Percentiles rank a stretch among this genome's conserved stretches.
These are phyloP conservation scores for Fraxinus platypoda DNA, from an alignment of 305 asterid species.

Conservation along the genomic window DNA sequence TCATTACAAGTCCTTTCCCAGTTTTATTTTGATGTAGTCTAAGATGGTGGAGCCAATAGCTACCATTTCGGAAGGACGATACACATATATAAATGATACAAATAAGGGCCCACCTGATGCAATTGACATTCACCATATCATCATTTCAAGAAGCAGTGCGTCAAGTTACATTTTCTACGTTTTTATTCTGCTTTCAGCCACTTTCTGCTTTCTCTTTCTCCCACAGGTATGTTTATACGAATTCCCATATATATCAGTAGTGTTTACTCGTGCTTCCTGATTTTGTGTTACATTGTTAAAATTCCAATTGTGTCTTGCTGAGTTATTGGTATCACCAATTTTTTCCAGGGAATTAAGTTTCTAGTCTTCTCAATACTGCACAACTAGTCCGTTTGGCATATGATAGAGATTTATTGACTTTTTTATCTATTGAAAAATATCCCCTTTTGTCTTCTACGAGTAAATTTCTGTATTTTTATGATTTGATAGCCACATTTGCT, in stretches of 20 bases:
- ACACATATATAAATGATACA: conserved; percentile 50
- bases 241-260: background rate
- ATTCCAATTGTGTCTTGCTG: background rate
- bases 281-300: background rate
- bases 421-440: background rate
- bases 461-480: background rate
- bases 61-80: conserved; percentile 37
- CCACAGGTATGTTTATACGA: conserved; percentile 41
- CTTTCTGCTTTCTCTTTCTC: conserved; percentile 27
- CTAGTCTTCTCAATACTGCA: background rate
- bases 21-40: conserved; percentile 1
- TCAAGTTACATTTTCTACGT: conserved; percentile 33
- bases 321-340: background rate
- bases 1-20: background rate
- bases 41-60: conserved; percentile 30
- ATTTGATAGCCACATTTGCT: background rate
- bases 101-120: conserved; percentile 49
- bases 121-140: conserved; percentile 65
- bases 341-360: background rate
- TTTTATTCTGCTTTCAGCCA: conserved; percentile 35
- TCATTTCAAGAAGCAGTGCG: conserved; percentile 33
- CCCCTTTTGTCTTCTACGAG: conserved; percentile 1
- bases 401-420: background rate
- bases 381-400: background rate
- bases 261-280: background rate